Evolutionary conservation across 1,284 basidiomycete genomes (phyloP), one percentile per base, ranked within the genome.

Genomic region (Erythrobasidium hasegawianum): DNA sequence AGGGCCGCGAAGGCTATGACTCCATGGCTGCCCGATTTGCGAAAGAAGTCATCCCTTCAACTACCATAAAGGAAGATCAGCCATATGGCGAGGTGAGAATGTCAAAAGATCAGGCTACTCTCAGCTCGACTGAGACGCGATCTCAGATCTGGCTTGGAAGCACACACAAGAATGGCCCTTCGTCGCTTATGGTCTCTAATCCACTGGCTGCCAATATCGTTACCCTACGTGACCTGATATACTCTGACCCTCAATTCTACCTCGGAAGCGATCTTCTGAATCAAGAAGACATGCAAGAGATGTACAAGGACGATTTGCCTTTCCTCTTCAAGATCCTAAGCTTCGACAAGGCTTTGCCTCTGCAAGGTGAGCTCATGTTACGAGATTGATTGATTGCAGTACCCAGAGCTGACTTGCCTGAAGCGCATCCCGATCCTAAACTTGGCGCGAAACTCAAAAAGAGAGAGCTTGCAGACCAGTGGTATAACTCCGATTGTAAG

Each of bases 291-390:
- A 72, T 71, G 71, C 13, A 40, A 22, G 13, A 18, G 4, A 59
- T 68, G 43, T 72, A 71, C 53, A 58, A 59, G 54, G 38, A 68
- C 43, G 64, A 71, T 52, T 41, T 72, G 1, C 71, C 71, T 14
- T 72, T 68, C 57, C 58, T 72, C 18, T 72, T 72, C 67, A 72
- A 72, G 67, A 61, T 72, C 3, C 64, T 72, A 24, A 62, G 57
- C 40, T 72, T 72, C 60, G 71, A 72, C 62, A 72, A 72, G 47
- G 69, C 71, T 27, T 54, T 72, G 2, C 71, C 71, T 10, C 54
- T 72, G 9, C 71, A 72, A 50, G 67, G 67, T 49, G 57, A 64
- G 59, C n/a, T n/a, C n/a, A n/a, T n/a, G n/a, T n/a, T n/a, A n/a
- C n/a, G n/a, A n/a, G n/a, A n/a, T n/a, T n/a, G n/a, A n/a, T n/a